Percentiles rank a stretch among this genome's conserved stretches.
These are phyloP conservation scores for Karstenula rhodostoma DNA, from an alignment of 2,329 filamentous ascomycete genomes.

Conservation along the genomic window DNA sequence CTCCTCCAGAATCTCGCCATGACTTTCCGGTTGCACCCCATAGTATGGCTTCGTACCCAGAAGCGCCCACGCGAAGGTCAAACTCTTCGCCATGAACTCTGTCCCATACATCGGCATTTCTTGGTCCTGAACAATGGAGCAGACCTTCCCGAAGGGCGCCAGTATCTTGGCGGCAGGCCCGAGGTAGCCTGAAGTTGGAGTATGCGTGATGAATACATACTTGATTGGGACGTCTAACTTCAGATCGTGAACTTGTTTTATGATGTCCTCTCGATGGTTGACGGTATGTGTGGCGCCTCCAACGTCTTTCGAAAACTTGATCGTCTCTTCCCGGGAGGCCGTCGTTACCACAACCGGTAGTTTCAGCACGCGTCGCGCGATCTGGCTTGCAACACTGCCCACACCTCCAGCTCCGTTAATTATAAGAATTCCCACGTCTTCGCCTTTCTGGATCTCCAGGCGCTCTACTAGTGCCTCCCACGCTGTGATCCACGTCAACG, in stretches of 20 bases:
- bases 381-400: slow-evolving; percentile 55
- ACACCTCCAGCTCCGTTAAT: slow-evolving; percentile 59
- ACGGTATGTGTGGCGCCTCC: slow-evolving; percentile 56
- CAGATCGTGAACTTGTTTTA: slow-evolving; percentile 48
- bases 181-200: slow-evolving; percentile 52
- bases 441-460: slow-evolving; percentile 50
- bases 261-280: slow-evolving; percentile 53
- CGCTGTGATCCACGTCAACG: slow-evolving; percentile 20
- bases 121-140: slow-evolving; percentile 56
- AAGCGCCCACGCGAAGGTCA: slow-evolving; percentile 55
- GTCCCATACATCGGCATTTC: slow-evolving; percentile 56
- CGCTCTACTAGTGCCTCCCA: slow-evolving; percentile 51
- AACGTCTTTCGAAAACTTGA: slow-evolving; percentile 50
- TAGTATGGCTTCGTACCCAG: slow-evolving; percentile 54
- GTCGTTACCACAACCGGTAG: slow-evolving; percentile 56
- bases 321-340: slow-evolving; percentile 53
- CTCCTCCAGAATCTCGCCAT: slow-evolving; percentile 51
- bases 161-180: slow-evolving; percentile 48
- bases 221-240: slow-evolving; percentile 49
- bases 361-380: slow-evolving; percentile 51
- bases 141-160: slow-evolving; percentile 56
- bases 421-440: slow-evolving; percentile 49
- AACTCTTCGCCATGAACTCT: slow-evolving; percentile 56
- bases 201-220: slow-evolving; percentile 55
- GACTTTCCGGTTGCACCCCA: slow-evolving; percentile 48